Percentiles rank a stretch among this genome's conserved stretches.
Evolutionary conservation across 345 rosid species (phyloP).

Genomic region (Dipteronia dyeriana): DNA sequence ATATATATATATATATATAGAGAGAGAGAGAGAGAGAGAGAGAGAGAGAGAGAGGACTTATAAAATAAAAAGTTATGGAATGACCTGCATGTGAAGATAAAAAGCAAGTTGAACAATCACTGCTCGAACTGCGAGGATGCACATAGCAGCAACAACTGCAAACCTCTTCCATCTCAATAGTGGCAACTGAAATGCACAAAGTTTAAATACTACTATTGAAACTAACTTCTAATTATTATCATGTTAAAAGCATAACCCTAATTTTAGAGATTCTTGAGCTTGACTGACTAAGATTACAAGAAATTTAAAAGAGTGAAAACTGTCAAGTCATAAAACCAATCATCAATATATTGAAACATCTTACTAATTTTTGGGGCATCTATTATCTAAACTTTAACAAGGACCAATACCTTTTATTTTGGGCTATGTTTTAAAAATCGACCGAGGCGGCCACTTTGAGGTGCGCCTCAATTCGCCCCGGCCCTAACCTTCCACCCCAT

Average conservation of each 20-base stretch:
- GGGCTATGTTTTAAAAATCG: too few relatives aligned
- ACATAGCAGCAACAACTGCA: constrained; percentile 92
- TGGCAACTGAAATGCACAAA: constrained; percentile 60
- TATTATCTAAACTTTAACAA: neutral
- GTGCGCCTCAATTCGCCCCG: too few relatives aligned
- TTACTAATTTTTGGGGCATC: neutral
- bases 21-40: neutral
- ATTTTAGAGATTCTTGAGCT: neutral
- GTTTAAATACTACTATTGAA: constrained; percentile 3
- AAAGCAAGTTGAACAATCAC: constrained; percentile 92
- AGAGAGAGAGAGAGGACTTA: neutral
- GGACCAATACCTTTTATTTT: neutral
- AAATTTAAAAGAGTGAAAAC: constrained; percentile 1
- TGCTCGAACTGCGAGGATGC: constrained; percentile 93
- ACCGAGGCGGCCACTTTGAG: too few relatives aligned
- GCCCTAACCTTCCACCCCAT: too few relatives aligned
- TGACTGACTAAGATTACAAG: neutral
- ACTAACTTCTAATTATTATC: neutral
- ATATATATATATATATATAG: neutral
- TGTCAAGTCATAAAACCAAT: neutral
- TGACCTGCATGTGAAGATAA: constrained; percentile 88
- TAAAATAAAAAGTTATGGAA: constrained; percentile 12
- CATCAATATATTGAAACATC: neutral
- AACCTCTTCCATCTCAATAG: constrained; percentile 91
- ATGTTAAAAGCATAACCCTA: neutral